Evolutionary conservation across 352 stramenopile species (phyloP).

Genomic region (Thalassiosira sp.): DNA sequence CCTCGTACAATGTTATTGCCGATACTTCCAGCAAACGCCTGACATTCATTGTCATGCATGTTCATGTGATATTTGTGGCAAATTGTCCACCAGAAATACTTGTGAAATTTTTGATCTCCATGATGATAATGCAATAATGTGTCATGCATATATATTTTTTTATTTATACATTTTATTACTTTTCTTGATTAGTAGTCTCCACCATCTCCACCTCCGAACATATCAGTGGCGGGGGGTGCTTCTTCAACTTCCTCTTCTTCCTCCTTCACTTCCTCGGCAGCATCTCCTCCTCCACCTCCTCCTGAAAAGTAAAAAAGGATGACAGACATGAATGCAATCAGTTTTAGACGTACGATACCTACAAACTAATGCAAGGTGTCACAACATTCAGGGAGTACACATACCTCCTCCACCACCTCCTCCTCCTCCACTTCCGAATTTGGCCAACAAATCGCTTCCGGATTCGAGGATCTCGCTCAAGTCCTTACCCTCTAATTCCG

Average conservation of each 20-base stretch:
- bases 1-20: no score
- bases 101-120: no score
- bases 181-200: conserved; percentile 41
- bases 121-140: conserved; percentile 1
- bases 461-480: conserved; percentile 68
- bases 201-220: conserved; percentile 60
- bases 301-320: conserved; percentile 9
- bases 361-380: not conserved
- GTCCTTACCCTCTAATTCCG: conserved; percentile 80
- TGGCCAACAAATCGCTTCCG: conserved; percentile 71
- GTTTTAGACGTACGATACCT: not conserved
- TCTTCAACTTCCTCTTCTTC: conserved; percentile 72
- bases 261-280: conserved; percentile 55
- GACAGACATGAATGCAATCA: not conserved
- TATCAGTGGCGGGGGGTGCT: conserved; percentile 58
- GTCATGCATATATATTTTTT: conserved; percentile 4
- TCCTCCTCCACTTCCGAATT: conserved; percentile 80
- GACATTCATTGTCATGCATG: no score
- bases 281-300: conserved; percentile 44
- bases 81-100: no score
- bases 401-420: conserved; percentile 63
- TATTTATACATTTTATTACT: conserved; percentile 23
- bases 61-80: no score
- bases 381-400: not conserved
- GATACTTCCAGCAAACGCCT: no score